Base-by-base conservation (phyloP, 2,329 filamentous ascomycete genomes). In the Colletotrichum sp. region DNA sequence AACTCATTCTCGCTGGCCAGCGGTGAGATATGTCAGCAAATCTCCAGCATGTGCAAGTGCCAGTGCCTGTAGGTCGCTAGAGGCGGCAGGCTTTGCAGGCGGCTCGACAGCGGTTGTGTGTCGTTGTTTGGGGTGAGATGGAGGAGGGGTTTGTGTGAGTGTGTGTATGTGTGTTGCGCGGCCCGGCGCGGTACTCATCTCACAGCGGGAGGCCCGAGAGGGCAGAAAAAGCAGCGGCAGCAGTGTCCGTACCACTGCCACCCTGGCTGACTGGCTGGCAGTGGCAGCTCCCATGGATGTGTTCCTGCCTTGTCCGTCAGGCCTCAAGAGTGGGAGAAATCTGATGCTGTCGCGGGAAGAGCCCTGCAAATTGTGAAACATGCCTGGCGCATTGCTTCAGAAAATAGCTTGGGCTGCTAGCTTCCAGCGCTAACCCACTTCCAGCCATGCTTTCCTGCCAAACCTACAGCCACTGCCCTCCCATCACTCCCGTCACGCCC, bases 381-480 rank as follows among this genome's bases (percentile, higher is more conserved):
- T 82, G 84, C 84, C 86, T 88, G 87, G 85, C 81, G 86, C 86
- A 86, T 74, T 87, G 86, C 87, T 83, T 88, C 86, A 88, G 86
- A 86, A 84, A 82, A 82, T 81, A 83, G 82, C 84, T 81, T 79
- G 64, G 70, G 81, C 81, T 81, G 79, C 80, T 78, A 83, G 77
- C 79, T 78, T 80, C 81, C 80, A 79, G 79, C 80, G 82, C 83
- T 85, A 86, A 81, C 28, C 74, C 48, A 13, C 66, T 76, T 80
- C 30, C 32, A 60, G 73, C 21, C 43, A 36, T 34, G 80, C 77
- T 34, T 52, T 32, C 21, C 26, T 71, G 43, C 28, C 55, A 63
- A 13, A 32, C 32, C 58, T 55, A 79, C 78, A 77, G n/a, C 34
- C 73, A 80, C 80, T 77, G 65, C 74, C 79, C 75, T 80, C 74